Percentiles rank a stretch among this genome's conserved stretches.
Conservation (phyloP, 495 filamentous ascomycete species). For the Neohortaea acidophila region DNA sequence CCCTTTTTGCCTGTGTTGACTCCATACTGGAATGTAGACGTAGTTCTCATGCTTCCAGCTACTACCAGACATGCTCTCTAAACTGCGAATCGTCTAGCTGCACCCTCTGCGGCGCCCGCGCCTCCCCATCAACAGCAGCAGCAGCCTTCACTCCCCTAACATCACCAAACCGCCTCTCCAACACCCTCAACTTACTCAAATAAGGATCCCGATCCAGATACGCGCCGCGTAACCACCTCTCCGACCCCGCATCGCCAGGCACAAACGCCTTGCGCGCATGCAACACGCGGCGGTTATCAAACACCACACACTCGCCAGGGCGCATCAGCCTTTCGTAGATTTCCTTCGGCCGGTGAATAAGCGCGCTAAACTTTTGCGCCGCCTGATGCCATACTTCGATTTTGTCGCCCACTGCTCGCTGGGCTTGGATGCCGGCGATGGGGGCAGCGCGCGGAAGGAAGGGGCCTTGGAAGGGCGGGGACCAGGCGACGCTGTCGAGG, state of each 20-base stretch:
- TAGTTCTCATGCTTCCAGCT: too few species aligned
- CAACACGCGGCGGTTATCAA: conserved; percentile 64
- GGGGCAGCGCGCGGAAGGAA: not conserved
- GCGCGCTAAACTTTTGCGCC: conserved; percentile 30
- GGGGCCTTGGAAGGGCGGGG: conserved; percentile 21
- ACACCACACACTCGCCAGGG: conserved; percentile 71
- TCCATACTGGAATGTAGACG: too few species aligned
- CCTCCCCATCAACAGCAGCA: too few species aligned
- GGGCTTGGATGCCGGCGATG: not conserved
- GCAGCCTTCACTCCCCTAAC: too few species aligned
- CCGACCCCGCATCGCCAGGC: conserved; percentile 32
- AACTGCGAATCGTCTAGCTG: too few species aligned
- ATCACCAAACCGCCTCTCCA: conserved; percentile 19
- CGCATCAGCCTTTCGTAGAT: conserved; percentile 56
- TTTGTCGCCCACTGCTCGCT: not conserved
- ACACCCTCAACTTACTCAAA: conserved; percentile 34
- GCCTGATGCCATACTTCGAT: conserved; percentile 21
- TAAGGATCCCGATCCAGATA: conserved; percentile 66
- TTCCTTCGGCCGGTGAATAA: conserved; percentile 34
- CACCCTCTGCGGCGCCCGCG: too few species aligned
- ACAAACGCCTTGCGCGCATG: conserved; percentile 67
- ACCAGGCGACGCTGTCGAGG: conserved; percentile 12
- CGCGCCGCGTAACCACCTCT: conserved; percentile 69
- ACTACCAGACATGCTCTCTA: too few species aligned
- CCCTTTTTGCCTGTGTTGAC: too few species aligned